These are phyloP conservation scores for Solanum hybrid DNA, from an alignment of 305 asterid species.

Conservation along the genomic window DNA sequence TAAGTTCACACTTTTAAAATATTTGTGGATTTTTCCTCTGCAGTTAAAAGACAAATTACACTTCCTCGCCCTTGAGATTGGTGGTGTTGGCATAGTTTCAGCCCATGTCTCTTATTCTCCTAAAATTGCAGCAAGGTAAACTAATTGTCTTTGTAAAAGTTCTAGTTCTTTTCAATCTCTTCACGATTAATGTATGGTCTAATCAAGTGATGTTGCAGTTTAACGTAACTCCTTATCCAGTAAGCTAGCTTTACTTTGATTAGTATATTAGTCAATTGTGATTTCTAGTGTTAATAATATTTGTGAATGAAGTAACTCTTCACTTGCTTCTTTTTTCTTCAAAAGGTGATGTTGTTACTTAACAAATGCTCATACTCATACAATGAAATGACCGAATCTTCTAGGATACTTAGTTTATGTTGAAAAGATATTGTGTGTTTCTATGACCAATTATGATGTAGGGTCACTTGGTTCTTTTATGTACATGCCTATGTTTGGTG, in stretches of 20 bases:
- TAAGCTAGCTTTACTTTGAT: background rate
- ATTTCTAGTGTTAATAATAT: background rate
- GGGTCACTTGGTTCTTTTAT: conserved; percentile 68
- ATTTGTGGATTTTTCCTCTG: conserved; percentile 7
- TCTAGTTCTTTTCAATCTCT: background rate
- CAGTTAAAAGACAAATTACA: conserved; percentile 78
- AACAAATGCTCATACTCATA: background rate
- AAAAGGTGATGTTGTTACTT: background rate
- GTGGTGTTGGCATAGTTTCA: conserved; percentile 63
- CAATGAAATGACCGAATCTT: background rate
- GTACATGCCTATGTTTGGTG: conserved; percentile 60
- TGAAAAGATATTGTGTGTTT: background rate
- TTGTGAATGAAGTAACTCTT: background rate
- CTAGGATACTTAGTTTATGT: background rate
- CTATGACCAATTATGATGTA: conserved; percentile 45
- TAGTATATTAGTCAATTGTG: background rate
- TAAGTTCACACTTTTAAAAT: no score
- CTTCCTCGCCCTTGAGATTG: conserved; percentile 62
- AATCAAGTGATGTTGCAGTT: background rate
- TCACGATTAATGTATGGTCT: background rate
- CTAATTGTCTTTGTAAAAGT: background rate
- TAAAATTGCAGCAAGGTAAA: conserved; percentile 70
- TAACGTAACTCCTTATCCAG: background rate
- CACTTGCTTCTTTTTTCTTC: background rate
- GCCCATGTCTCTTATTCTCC: conserved; percentile 73